Evolutionary conservation across 1,139 yeast species (phyloP).

Genomic region (Spathaspora sp.): DNA sequence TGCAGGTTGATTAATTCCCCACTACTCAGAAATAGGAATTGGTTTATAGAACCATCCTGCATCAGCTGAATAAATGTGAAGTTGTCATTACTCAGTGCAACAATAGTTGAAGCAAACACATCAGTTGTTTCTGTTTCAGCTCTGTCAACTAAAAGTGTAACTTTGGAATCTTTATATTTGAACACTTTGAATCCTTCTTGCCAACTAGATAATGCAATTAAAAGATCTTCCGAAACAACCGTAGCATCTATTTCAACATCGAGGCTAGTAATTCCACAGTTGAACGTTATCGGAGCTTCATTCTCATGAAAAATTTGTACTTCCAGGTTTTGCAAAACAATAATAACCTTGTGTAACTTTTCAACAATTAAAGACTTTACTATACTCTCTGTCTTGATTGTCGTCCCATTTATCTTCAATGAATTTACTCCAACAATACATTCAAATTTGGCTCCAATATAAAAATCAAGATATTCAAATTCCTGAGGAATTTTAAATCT

Average conservation of each 20-base stretch:
- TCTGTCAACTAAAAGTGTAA: not conserved
- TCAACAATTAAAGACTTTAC: not conserved
- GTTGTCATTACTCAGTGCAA: not conserved
- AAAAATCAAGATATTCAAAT: not conserved
- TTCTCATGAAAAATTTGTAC: not conserved
- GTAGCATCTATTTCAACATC: constrained; percentile 1
- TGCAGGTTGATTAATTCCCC: not conserved
- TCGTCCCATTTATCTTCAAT: not conserved
- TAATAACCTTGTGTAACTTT: not conserved
- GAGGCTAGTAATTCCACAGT: not conserved
- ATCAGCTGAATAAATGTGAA: constrained; percentile 6
- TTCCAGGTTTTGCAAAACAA: not conserved
- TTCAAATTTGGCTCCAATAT: not conserved
- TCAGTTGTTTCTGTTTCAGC: not conserved
- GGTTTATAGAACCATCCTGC: constrained; percentile 3
- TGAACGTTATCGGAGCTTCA: not conserved
- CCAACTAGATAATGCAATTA: not conserved
- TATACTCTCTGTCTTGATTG: not conserved
- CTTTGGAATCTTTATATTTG: not conserved
- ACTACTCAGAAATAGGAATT: not conserved
- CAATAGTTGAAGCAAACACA: constrained; percentile 3
- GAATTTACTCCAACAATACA: not conserved
- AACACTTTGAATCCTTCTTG: not conserved
- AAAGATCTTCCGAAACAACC: not conserved
- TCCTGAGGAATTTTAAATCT: not conserved